Evolutionary conservation across 306 rosid genomes (phyloP).

Genomic region (Cucurbita maxima): DNA sequence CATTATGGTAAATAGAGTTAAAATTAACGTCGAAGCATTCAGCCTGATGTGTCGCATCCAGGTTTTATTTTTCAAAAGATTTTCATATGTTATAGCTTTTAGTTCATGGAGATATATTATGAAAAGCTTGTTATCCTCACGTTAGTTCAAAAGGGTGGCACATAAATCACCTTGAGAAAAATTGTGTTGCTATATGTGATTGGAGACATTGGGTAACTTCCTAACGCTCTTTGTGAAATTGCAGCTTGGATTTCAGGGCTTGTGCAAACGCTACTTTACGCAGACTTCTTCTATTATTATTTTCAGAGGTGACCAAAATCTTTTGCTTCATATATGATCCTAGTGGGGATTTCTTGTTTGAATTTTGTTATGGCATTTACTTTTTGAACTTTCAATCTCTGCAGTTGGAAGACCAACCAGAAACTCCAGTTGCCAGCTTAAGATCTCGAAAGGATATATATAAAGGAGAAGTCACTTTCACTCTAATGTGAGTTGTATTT

Average conservation of each 20-base stretch:
- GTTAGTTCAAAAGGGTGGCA: neutral
- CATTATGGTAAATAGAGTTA: neutral
- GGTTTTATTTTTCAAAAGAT: neutral
- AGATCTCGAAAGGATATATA: neutral
- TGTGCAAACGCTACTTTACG: slow-evolving; percentile 71
- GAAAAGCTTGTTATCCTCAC: neutral
- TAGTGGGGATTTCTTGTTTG: neutral
- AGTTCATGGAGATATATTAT: neutral
- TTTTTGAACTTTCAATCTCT: neutral
- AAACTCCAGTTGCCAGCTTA: slow-evolving; percentile 81
- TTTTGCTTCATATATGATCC: neutral
- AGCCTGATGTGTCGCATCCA: neutral
- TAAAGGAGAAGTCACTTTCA: neutral
- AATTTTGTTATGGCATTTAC: neutral
- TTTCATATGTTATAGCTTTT: neutral
- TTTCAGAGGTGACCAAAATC: slow-evolving; percentile 49
- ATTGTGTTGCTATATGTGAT: neutral
- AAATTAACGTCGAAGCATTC: neutral
- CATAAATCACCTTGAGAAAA: neutral
- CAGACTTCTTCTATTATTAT: slow-evolving; percentile 86
- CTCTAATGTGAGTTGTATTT: neutral
- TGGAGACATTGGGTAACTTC: neutral
- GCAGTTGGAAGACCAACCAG: slow-evolving; percentile 83
- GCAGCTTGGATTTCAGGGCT: slow-evolving; percentile 85
- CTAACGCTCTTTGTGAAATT: slow-evolving; percentile 2